Base-by-base conservation (phyloP, 2,329 filamentous ascomycete species). In the Bisporella sp. region DNA sequence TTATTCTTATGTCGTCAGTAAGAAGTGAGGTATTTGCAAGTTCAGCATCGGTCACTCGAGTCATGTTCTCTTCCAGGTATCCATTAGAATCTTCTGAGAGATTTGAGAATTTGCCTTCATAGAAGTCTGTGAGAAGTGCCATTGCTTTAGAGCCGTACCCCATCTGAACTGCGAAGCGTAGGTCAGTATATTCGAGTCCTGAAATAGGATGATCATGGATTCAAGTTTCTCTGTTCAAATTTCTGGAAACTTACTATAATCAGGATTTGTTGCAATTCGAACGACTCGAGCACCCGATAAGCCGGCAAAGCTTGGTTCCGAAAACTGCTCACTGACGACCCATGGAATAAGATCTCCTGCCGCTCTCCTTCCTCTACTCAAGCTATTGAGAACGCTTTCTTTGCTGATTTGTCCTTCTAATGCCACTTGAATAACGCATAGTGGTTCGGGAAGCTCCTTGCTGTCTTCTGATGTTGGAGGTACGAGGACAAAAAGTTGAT, bases 291-390 rank as follows among this genome's bases (percentile, higher is more conserved):
- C 93, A 50, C 93, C 95, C 11, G 92, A 97, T 1, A 99, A 77
- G 40, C 87, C 85, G 9, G 92, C 93, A 66, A 99, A 99, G 58
- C 96, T 90, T 58, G 95, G 89, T 62, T 99, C 93, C 65, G 97
- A 93, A 73, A 96, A 99, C 66, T 99, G 93, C 66, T 97, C 91
- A 66, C 89, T 95, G 55, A 99, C 88, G 32, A 97, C 79, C 93
- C 93, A 99, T 1, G 93, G 93, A 51, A 99, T 99, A 48, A 99
- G 73, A 68, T 99, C 93, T 62, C 93, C 93, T 39, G 88, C 84
- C 1, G 92, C 89, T 59, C 93, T 79, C 65, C 93, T 87, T 37
- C 93, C 95, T 65, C 93, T 81, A 62, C 87, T 92, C 56, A 99
- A 72, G 66, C 88, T 88, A 69, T 89, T 95, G 52, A 96, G 73